A percentile compares a stretch with the other conserved stretches of the same genome.
Evolutionary conservation across 495 filamentous ascomycete species (phyloP).

Genomic region (Usnea hakonensis): DNA sequence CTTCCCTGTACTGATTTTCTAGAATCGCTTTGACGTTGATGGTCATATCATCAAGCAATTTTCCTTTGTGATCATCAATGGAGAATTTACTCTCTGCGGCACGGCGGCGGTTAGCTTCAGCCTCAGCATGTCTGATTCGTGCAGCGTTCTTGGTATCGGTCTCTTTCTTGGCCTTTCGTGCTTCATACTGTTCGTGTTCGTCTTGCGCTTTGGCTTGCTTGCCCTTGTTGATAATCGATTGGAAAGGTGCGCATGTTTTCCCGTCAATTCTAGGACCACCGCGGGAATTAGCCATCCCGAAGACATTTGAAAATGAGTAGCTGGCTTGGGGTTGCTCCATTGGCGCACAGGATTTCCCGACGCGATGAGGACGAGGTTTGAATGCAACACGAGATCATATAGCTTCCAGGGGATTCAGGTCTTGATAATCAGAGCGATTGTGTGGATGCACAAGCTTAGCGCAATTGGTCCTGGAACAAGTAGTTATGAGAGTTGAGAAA

Average conservation of each 20-base stretch:
- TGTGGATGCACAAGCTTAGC: background rate
- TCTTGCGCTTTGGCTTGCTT: slow-evolving; percentile 14
- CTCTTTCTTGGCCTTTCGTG: background rate
- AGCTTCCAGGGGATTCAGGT: background rate
- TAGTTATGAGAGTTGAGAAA: too few relatives aligned
- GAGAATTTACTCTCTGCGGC: slow-evolving; percentile 8
- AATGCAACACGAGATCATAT: background rate
- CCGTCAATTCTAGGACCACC: background rate
- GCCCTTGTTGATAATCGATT: slow-evolving; percentile 13
- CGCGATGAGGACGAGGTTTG: background rate
- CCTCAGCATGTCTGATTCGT: slow-evolving; percentile 1
- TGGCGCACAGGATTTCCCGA: background rate
- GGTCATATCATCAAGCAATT: slow-evolving; percentile 14
- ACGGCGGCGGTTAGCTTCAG: slow-evolving; percentile 4
- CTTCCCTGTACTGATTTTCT: slow-evolving; percentile 11
- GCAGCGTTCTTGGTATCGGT: slow-evolving; percentile 1
- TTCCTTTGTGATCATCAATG: slow-evolving; percentile 5
- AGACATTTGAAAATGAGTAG: background rate
- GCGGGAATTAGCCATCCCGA: background rate
- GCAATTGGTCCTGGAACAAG: too few relatives aligned
- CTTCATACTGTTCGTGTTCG: slow-evolving; percentile 8
- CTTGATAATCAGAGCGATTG: background rate
- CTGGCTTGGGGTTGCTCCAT: background rate
- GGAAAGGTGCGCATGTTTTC: slow-evolving; percentile 2
- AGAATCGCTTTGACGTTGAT: slow-evolving; percentile 8